A percentile compares a stretch with the other conserved stretches of the same genome.
These are phyloP conservation scores for Candida peoriensis DNA, from an alignment of 805 yeast genomes.

Conservation along the genomic window DNA sequence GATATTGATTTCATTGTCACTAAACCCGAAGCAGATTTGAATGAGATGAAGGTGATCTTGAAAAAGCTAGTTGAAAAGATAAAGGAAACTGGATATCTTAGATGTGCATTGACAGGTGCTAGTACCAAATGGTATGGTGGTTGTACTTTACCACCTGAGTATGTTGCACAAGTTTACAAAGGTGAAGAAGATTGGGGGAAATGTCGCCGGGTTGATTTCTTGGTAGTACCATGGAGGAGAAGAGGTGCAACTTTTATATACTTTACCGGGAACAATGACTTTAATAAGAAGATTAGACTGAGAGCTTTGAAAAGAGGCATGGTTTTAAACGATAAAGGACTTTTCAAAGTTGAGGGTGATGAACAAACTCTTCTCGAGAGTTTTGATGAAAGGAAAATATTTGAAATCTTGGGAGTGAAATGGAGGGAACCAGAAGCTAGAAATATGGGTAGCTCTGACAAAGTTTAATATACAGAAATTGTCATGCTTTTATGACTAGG, in stretches of 20 bases:
- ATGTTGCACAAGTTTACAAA: conserved; percentile 19
- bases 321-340: conserved; percentile 38
- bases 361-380: conserved; percentile 33
- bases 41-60: conserved; percentile 18
- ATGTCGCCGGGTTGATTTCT: conserved; percentile 52
- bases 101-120: conserved; percentile 17
- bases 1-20: conserved; percentile 51
- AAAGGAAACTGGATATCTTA: conserved; percentile 23
- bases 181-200: conserved; percentile 27
- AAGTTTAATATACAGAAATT: no score
- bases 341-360: conserved; percentile 25
- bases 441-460: conserved; percentile 19
- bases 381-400: conserved; percentile 38
- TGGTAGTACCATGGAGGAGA: conserved; percentile 39
- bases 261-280: conserved; percentile 49
- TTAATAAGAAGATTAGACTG: conserved; percentile 42
- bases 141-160: conserved; percentile 23
- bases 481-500: no score
- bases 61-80: conserved; percentile 21
- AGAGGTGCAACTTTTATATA: conserved; percentile 46
- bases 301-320: conserved; percentile 36
- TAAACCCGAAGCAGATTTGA: conserved; percentile 26
- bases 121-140: conserved; percentile 33
- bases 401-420: conserved; percentile 37
- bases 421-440: conserved; percentile 26